These are phyloP conservation scores for Novymonas esmeraldas DNA, from an alignment of 208 protist genomes.

Conservation along the genomic window DNA sequence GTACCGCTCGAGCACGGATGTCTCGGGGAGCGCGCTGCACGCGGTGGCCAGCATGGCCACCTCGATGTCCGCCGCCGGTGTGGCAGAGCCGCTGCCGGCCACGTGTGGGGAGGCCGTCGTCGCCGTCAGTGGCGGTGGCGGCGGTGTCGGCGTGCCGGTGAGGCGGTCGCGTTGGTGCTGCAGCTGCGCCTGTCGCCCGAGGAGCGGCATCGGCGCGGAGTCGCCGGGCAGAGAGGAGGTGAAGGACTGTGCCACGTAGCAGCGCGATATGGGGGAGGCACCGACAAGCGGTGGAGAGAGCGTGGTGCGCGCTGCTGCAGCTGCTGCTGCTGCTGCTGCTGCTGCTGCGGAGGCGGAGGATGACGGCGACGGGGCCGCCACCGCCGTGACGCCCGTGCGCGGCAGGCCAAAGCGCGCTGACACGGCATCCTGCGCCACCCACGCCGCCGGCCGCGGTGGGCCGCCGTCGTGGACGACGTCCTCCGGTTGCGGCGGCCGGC, in stretches of 20 bases:
- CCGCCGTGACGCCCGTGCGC: background rate
- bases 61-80: constrained; percentile 5
- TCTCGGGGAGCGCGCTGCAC: constrained; percentile 4
- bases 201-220: constrained; percentile 12
- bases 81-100: background rate
- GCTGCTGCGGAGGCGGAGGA: background rate
- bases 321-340: background rate
- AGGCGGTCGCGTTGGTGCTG: background rate
- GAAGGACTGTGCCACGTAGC: constrained; percentile 21
- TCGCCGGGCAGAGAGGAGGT: constrained; percentile 7
- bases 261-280: constrained; percentile 17
- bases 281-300: background rate
- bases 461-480: background rate
- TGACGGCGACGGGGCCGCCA: no score
- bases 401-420: constrained; percentile 4
- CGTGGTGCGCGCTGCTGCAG: background rate
- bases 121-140: background rate
- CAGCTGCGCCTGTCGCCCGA: no score
- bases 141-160: background rate
- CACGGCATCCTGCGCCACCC: background rate
- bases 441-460: constrained; percentile 5
- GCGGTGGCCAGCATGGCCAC: constrained; percentile 14
- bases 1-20: constrained; percentile 24
- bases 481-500: background rate
- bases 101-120: background rate